Conservation (phyloP, 305 asterid genomes). For the Fraxinus dipetala region DNA sequence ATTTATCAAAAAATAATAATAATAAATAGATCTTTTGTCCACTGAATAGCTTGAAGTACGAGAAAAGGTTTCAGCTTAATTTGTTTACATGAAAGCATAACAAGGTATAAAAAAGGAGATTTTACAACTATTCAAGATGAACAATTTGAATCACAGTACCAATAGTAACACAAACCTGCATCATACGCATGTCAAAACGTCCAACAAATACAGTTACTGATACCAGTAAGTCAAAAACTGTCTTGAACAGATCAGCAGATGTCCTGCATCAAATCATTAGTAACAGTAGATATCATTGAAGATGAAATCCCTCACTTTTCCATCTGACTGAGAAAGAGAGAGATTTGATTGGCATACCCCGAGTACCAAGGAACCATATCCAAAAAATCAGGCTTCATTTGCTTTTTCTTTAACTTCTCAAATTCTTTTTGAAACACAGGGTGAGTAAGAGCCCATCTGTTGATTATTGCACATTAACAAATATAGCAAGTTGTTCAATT, state of each 20-base stretch:
- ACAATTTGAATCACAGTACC: neutral
- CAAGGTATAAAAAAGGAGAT: neutral
- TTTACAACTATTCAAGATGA: neutral
- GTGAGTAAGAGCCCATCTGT: conserved; percentile 98
- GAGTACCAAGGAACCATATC: conserved; percentile 99
- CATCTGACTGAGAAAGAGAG: neutral
- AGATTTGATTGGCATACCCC: conserved; percentile 52
- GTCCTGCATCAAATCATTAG: conserved; percentile 59
- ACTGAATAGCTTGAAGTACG: neutral
- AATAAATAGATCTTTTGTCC: neutral
- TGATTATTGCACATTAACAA: conserved; percentile 16
- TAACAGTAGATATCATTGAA: conserved; percentile 19
- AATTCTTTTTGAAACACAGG: conserved; percentile 79
- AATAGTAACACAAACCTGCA: conserved; percentile 64
- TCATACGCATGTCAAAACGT: conserved; percentile 99
- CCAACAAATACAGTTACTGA: conserved; percentile 98
- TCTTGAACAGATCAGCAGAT: conserved; percentile 96
- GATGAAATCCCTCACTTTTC: neutral
- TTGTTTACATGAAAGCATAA: conserved; percentile 4
- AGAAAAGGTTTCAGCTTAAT: neutral
- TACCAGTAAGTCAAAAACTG: conserved; percentile 92
- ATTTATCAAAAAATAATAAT: neutral
- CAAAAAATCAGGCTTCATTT: conserved; percentile 89
- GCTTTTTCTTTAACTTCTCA: conserved; percentile 83
- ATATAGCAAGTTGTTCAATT: conserved; percentile 14